A percentile compares a stretch with the other conserved stretches of the same genome.
phyloP scores from a whole-genome alignment of 176 grass and related monocot species.

The Elaeis guineensis region DNA sequence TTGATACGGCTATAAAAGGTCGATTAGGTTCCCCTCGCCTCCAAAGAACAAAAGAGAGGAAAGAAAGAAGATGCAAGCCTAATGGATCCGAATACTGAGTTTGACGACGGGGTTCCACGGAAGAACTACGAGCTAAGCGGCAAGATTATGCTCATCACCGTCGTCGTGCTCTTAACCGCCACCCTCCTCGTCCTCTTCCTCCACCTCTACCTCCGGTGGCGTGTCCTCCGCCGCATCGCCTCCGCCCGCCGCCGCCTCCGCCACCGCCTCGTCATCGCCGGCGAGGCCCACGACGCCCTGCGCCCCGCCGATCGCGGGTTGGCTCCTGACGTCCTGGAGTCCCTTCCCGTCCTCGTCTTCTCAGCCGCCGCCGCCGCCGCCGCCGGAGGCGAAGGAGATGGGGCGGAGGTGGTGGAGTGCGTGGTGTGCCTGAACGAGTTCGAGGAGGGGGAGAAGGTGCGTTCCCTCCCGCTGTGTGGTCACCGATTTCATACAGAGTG shows the following conservation, averaged over 20 bases:
- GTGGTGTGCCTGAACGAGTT: constrained; percentile 84
- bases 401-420: constrained; percentile 34
- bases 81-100: no score
- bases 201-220: constrained; percentile 11
- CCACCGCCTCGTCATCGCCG: constrained; percentile 21
- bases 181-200: constrained; percentile 9
- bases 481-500: constrained; percentile 59
- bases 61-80: no score
- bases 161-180: constrained; percentile 18
- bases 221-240: not conserved
- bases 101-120: not conserved
- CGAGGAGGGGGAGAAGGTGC: constrained; percentile 48
- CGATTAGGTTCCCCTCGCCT: no score
- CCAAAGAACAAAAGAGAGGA: no score
- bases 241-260: not conserved
- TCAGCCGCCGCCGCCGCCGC: not conserved
- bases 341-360: constrained; percentile 30
- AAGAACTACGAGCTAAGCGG: constrained; percentile 8
- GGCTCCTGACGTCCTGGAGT: constrained; percentile 27
- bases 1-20: no score
- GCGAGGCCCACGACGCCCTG: not conserved
- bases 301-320: constrained; percentile 17
- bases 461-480: constrained; percentile 39
- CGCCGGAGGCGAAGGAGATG: constrained; percentile 1
- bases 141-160: constrained; percentile 27